These are phyloP conservation scores for Dalechampia spathulata DNA, from an alignment of 441 rosid genomes.

Conservation along the genomic window DNA sequence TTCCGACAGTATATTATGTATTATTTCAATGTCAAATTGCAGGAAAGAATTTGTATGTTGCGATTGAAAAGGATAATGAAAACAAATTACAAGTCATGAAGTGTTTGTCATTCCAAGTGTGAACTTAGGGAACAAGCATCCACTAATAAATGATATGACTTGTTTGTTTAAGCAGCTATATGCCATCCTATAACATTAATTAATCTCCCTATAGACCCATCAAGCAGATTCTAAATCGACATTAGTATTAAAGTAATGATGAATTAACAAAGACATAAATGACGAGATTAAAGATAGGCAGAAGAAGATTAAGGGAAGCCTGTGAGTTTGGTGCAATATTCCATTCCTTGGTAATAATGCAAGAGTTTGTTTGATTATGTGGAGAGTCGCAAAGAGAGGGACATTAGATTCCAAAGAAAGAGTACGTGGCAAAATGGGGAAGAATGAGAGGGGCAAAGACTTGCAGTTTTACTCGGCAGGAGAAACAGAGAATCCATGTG, in stretches of 20 bases:
- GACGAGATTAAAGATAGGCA: background rate
- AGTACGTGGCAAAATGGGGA: conserved; percentile 8
- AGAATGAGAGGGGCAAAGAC: background rate
- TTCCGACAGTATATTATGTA: background rate
- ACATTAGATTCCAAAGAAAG: background rate
- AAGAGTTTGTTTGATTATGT: background rate
- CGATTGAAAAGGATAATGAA: conserved; percentile 15
- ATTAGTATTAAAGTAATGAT: background rate
- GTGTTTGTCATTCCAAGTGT: background rate
- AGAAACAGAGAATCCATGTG: too few species aligned
- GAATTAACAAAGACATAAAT: too few species aligned
- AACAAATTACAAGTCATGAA: background rate
- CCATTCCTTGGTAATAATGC: background rate
- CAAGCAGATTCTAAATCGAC: background rate
- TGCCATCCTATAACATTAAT: background rate
- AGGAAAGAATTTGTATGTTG: conserved; percentile 15
- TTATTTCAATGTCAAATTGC: conserved; percentile 18
- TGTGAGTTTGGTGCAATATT: background rate
- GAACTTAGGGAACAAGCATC: conserved; percentile 1
- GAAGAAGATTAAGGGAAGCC: background rate
- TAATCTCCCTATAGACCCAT: background rate
- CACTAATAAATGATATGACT: background rate
- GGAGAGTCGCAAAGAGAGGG: background rate
- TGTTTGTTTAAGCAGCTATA: background rate
- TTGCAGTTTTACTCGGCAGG: background rate